A percentile compares a stretch with the other conserved stretches of the same genome.
These are phyloP conservation scores for Neonectria coccinea DNA, from an alignment of 2,329 filamentous ascomycete species.

Conservation along the genomic window DNA sequence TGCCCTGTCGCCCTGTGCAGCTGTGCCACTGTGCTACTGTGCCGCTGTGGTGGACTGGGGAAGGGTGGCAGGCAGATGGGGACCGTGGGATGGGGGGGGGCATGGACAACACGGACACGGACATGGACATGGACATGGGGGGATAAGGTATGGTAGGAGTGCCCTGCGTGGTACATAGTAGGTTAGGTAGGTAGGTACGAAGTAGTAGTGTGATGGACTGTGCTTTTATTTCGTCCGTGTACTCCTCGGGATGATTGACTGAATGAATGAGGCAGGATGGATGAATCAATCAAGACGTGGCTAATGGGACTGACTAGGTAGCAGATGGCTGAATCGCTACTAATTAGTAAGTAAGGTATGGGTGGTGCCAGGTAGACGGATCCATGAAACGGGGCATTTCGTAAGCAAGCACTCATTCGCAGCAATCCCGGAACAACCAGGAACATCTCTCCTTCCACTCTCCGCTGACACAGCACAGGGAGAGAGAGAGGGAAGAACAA, in stretches of 20 bases:
- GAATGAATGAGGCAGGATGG: background rate
- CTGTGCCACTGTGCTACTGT: background rate
- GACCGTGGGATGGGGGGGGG: background rate
- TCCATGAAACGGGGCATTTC: slow-evolving; percentile 26
- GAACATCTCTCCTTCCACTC: background rate
- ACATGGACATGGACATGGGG: slow-evolving; percentile 8
- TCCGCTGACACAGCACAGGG: background rate
- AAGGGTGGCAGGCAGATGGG: background rate
- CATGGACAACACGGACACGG: slow-evolving; percentile 2
- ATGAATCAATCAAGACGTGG: slow-evolving; percentile 16
- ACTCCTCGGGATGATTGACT: background rate
- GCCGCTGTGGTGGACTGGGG: background rate
- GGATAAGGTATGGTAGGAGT: slow-evolving; percentile 1
- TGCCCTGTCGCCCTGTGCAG: background rate
- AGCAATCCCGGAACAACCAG: background rate
- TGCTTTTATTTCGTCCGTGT: slow-evolving; percentile 4
- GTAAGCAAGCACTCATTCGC: slow-evolving; percentile 12
- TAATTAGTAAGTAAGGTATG: no score
- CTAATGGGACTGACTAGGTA: slow-evolving; percentile 13
- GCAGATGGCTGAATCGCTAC: no score
- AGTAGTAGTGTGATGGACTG: slow-evolving; percentile 12
- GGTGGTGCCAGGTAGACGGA: no score
- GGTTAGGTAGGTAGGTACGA: background rate
- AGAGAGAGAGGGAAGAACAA: background rate
- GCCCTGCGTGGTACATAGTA: background rate